A percentile compares a stretch with the other conserved stretches of the same genome.
Evolutionary conservation across 2,329 filamentous ascomycete species (phyloP).

Genomic region (Thielaviopsis populi): DNA sequence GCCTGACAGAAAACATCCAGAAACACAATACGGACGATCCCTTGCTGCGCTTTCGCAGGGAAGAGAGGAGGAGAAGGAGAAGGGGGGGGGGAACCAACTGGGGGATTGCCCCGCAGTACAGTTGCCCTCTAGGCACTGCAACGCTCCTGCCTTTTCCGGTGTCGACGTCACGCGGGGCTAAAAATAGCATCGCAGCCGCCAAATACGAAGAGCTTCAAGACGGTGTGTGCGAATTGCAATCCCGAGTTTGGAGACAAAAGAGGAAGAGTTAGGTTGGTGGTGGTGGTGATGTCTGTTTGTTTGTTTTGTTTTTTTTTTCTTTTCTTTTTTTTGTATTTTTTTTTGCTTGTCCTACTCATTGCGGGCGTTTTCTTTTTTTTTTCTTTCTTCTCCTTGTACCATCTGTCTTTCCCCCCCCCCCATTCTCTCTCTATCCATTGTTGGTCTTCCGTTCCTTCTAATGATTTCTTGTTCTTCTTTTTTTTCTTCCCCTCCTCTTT

Average conservation of each 20-base stretch:
- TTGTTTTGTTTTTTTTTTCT: constrained; percentile 12
- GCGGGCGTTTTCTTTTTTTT: constrained; percentile 3
- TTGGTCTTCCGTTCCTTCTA: neutral
- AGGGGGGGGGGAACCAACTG: neutral
- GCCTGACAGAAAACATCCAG: neutral
- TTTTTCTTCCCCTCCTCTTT: neutral
- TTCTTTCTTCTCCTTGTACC: neutral
- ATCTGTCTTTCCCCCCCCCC: constrained; percentile 2
- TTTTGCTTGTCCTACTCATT: constrained; percentile 10
- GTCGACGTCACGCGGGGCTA: neutral
- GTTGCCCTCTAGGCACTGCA: neutral
- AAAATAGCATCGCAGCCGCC: neutral
- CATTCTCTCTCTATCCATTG: neutral
- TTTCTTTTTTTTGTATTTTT: constrained; percentile 11
- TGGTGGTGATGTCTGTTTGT: neutral
- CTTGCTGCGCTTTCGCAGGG: neutral
- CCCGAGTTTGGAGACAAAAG: neutral
- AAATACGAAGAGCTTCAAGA: neutral
- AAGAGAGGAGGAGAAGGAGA: neutral
- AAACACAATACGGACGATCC: neutral
- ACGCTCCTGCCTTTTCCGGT: neutral
- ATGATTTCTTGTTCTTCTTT: constrained; percentile 1
- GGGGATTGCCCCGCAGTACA: neutral
- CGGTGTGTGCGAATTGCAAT: neutral
- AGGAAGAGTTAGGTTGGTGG: neutral